Evolutionary conservation across 352 stramenopile species (phyloP).

Genomic region (Phytophthora pini): DNA sequence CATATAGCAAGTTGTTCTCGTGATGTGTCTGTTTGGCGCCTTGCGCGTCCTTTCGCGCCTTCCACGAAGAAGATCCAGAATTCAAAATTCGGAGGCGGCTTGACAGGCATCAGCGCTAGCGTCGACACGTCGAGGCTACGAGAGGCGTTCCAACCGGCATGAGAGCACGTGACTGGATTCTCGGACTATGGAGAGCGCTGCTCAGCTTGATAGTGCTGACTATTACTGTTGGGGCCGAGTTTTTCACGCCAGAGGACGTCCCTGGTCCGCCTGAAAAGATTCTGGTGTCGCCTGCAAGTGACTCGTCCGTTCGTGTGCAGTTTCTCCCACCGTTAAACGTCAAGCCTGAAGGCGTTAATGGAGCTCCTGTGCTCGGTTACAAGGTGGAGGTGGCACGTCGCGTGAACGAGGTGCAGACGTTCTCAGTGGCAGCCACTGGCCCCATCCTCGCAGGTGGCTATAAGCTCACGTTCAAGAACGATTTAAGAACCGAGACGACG

Average conservation of each 20-base stretch:
- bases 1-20: too few species aligned
- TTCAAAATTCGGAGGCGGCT: too few species aligned
- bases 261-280: constrained; percentile 68
- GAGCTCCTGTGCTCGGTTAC: constrained; percentile 77
- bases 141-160: too few species aligned
- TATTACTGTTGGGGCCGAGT: constrained; percentile 27
- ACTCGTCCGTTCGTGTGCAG: constrained; percentile 67
- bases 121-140: too few species aligned
- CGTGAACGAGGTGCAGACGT: constrained; percentile 75
- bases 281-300: constrained; percentile 52
- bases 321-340: constrained; percentile 58
- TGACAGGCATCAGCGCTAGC: too few species aligned
- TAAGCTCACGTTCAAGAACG: constrained; percentile 63
- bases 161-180: too few species aligned
- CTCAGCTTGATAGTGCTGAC: not conserved
- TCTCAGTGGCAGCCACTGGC: constrained; percentile 64
- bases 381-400: constrained; percentile 78
- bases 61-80: too few species aligned
- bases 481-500: constrained; percentile 36
- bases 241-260: constrained; percentile 73
- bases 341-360: constrained; percentile 75
- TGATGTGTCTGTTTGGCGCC: too few species aligned
- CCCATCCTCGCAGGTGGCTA: constrained; percentile 62
- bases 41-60: too few species aligned
- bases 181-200: not conserved